Conservation (phyloP, 108 stramenopile genomes). For the Cylindrotheca fusiformis region DNA sequence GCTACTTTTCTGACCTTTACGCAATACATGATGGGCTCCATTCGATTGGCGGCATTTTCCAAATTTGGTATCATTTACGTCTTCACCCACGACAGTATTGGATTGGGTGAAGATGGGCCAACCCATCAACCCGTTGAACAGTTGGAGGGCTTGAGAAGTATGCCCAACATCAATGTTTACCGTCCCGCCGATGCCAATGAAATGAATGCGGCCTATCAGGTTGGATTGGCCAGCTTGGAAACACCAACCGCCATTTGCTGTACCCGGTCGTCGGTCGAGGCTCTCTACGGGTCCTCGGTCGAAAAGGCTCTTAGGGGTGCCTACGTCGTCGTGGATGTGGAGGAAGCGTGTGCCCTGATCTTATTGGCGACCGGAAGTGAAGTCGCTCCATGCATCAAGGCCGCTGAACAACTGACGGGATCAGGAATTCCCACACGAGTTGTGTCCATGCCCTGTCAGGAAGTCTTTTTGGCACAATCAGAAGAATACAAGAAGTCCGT, state of each 20-base stretch:
- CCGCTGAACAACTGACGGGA: slow-evolving; percentile 77
- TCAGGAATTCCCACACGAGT: slow-evolving; percentile 79
- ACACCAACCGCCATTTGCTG: slow-evolving; percentile 93
- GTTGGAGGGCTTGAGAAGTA: slow-evolving; percentile 84
- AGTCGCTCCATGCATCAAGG: slow-evolving; percentile 83
- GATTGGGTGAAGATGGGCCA: slow-evolving; percentile 98
- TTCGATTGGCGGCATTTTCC: slow-evolving; percentile 87
- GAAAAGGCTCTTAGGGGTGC: slow-evolving; percentile 88
- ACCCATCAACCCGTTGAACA: slow-evolving; percentile 98
- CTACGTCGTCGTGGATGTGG: slow-evolving; percentile 68
- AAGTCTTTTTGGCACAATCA: slow-evolving; percentile 88
- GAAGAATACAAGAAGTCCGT: slow-evolving; percentile 71
- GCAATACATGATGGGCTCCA: slow-evolving; percentile 93
- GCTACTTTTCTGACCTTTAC: slow-evolving; percentile 98
- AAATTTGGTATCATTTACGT: slow-evolving; percentile 92
- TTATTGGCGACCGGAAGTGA: slow-evolving; percentile 91
- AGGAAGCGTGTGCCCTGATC: slow-evolving; percentile 66
- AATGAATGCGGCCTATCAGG: slow-evolving; percentile 85
- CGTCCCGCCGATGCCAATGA: slow-evolving; percentile 98
- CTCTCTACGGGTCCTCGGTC: slow-evolving; percentile 64
- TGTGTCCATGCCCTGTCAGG: slow-evolving; percentile 95
- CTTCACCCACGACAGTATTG: slow-evolving; percentile 98
- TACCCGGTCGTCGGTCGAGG: slow-evolving; percentile 68
- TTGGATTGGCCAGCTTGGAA: slow-evolving; percentile 42
- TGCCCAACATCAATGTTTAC: slow-evolving; percentile 93